Evolutionary conservation across 129 eudicot genomes (phyloP), one percentile per base, ranked within the genome.

Genomic region (Glebionis coronaria): DNA sequence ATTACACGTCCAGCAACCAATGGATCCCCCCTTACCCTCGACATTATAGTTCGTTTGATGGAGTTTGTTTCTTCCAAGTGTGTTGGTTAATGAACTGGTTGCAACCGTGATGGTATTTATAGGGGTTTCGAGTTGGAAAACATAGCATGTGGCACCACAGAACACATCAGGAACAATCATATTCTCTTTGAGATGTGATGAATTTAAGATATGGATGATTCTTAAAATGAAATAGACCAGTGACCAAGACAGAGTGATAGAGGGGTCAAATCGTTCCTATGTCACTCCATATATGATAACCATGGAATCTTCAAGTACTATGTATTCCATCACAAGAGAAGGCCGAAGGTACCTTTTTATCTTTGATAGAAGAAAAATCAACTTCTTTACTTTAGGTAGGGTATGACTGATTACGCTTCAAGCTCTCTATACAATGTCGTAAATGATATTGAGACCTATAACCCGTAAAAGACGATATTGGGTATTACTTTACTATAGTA

Each of bases 1-100:
- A 86, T 62, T 42, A 83, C 88, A 2, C 93, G 68, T n/a, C 93
- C 86, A 5, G 80, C 88, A 0, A 80, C 81, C 31, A 86, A 61
- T 1, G 93, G 88, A 57, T 86, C n/a, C n/a, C n/a, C 88, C 53
- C 92, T 77, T 8, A 69, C 81, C 50, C 92, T 73, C 4, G 79
- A 76, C 91, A 85, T 85, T 28, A 28, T 75, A 68, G 20, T 56
- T 47, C 14, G 10, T 19, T 7, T 10, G 19, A 73, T 15, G 49
- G 18, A 29, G 35, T 9, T 51, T 20, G 6, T 16, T 50, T 63
- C 11, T 72, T 56, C 56, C 13, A 19, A 56, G 44, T 46, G 1
- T 13, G 29, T 40, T 51, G 40, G 55, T 61, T 72, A 28, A 10
- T 59, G 63, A 59, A 20, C 31, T 60, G 23, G 42, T 75, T 50